A percentile compares a stretch with the other conserved stretches of the same genome.
Evolutionary conservation across 2,329 filamentous ascomycete genomes (phyloP).

Genomic region (Trichoderma pleuroti): DNA sequence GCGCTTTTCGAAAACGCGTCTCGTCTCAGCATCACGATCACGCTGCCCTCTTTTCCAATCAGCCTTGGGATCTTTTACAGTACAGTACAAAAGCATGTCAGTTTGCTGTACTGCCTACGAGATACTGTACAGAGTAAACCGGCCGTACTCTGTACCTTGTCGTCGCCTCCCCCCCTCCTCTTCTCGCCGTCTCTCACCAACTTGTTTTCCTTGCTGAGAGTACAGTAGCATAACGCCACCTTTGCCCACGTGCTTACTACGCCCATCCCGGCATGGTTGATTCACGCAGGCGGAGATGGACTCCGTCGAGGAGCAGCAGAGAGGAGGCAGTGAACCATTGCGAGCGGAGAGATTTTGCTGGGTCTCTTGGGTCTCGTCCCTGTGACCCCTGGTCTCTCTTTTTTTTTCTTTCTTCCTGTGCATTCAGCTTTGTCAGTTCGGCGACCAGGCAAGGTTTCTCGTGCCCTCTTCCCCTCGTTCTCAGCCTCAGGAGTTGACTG

Average conservation of each 20-base stretch:
- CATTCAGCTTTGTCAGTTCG: constrained; percentile 6
- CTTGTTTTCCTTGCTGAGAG: neutral
- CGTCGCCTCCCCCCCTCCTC: neutral
- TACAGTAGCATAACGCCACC: constrained; percentile 14
- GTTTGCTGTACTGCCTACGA: neutral
- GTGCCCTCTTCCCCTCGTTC: neutral
- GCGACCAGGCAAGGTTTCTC: neutral
- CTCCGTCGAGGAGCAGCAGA: constrained; percentile 2
- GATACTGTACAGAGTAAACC: neutral
- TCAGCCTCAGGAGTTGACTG: constrained; percentile 16
- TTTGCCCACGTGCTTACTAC: constrained; percentile 18
- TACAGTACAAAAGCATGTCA: neutral
- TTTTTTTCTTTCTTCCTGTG: neutral
- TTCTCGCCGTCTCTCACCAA: neutral
- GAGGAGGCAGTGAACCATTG: constrained; percentile 1
- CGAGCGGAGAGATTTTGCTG: constrained; percentile 1
- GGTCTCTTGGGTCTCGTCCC: constrained; percentile 7
- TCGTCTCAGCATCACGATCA: constrained; percentile 12
- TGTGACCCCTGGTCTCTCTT: neutral
- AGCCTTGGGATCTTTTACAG: neutral
- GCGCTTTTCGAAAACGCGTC: constrained; percentile 6
- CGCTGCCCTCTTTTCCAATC: neutral
- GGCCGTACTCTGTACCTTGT: neutral
- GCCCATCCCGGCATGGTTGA: constrained; percentile 12
- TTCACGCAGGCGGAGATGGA: constrained; percentile 8